Conservation (phyloP, 192 early-diverging fungal species). For the Spizellomyces punctatus region DNA sequence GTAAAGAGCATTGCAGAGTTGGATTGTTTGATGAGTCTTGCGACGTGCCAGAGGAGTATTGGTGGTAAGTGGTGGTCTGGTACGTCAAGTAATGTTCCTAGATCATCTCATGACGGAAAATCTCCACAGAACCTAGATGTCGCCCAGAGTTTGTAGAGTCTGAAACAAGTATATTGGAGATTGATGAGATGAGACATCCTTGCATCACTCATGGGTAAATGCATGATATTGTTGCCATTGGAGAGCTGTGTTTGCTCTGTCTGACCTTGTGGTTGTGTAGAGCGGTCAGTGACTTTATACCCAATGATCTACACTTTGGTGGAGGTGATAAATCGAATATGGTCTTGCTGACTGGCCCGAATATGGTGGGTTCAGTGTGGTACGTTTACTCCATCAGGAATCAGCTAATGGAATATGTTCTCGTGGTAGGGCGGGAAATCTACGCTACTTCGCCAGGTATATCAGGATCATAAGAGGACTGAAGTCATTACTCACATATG, state of each 20-base stretch:
- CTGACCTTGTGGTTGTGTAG: too few species aligned
- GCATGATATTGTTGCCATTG: background rate
- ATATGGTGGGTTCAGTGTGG: constrained; percentile 63
- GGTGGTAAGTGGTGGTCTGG: constrained; percentile 55
- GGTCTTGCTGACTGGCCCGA: constrained; percentile 96
- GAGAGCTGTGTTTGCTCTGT: too few species aligned
- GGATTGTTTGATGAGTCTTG: constrained; percentile 82
- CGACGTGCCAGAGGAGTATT: constrained; percentile 47
- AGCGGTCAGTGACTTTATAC: constrained; percentile 73
- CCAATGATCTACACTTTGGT: constrained; percentile 90
- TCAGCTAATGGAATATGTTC: background rate
- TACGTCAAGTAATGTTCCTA: background rate
- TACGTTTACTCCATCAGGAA: too few species aligned
- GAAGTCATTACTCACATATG: too few species aligned
- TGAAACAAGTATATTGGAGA: constrained; percentile 66
- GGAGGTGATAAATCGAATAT: constrained; percentile 63
- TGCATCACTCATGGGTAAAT: constrained; percentile 74
- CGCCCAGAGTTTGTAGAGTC: constrained; percentile 80
- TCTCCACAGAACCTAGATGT: constrained; percentile 67
- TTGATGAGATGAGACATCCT: constrained; percentile 92
- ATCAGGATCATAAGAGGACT: too few species aligned
- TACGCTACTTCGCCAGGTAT: constrained; percentile 77
- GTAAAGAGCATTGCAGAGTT: constrained; percentile 79
- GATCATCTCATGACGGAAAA: background rate
- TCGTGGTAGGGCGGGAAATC: constrained; percentile 85